Conservation (phyloP, 345 rosid species). For the Mercurialis annua region DNA sequence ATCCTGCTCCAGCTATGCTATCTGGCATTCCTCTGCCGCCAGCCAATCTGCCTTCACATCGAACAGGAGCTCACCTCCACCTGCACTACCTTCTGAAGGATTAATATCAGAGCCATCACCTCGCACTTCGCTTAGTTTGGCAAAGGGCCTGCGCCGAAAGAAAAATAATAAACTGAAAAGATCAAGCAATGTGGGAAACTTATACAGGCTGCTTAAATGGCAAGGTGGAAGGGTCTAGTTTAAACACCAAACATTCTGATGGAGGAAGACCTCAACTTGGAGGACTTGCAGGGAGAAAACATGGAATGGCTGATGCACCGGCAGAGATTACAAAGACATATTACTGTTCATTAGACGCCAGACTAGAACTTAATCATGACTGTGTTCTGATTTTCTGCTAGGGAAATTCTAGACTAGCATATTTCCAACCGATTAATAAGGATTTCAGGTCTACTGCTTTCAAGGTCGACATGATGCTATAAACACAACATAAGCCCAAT, state of each 20-base stretch:
- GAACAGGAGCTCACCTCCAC: constrained; percentile 24
- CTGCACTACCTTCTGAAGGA: constrained; percentile 35
- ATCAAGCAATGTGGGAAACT: constrained; percentile 63
- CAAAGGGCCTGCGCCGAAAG: constrained; percentile 55
- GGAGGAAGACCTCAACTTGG: constrained; percentile 35
- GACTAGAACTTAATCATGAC: not conserved
- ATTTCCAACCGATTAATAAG: constrained; percentile 79
- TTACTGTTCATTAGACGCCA: constrained; percentile 1
- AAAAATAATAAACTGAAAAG: constrained; percentile 73
- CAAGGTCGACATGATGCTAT: constrained; percentile 84
- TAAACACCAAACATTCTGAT: constrained; percentile 28
- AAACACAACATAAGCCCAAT: constrained; percentile 22
- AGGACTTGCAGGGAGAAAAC: constrained; percentile 46
- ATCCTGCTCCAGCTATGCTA: constrained; percentile 3
- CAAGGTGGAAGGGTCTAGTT: constrained; percentile 63
- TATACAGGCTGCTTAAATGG: constrained; percentile 70
- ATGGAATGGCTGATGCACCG: constrained; percentile 96
- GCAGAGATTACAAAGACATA: constrained; percentile 87
- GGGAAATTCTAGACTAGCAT: constrained; percentile 55
- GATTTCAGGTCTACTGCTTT: constrained; percentile 75
- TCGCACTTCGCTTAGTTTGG: constrained; percentile 45
- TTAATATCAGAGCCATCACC: constrained; percentile 47
- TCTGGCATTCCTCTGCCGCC: constrained; percentile 12
- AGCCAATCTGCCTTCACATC: constrained; percentile 14
- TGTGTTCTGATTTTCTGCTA: not conserved